A percentile compares a stretch with the other conserved stretches of the same genome.
Conservation (phyloP, 2,329 filamentous ascomycete genomes). For the Fusarium avenaceum region DNA sequence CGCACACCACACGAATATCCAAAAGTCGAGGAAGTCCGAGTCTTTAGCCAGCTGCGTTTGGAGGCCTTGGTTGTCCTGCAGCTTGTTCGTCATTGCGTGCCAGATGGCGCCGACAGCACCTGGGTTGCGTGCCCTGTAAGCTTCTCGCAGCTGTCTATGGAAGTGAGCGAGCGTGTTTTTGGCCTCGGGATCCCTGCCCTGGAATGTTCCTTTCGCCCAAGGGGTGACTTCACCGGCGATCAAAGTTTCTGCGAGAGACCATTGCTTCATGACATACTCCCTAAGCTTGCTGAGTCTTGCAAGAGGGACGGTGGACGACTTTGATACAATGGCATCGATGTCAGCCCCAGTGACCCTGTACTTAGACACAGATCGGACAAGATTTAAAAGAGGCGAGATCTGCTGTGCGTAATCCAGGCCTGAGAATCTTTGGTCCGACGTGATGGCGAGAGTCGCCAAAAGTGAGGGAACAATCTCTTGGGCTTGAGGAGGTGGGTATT, state of each 20-base stretch:
- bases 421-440: constrained; percentile 48
- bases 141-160: constrained; percentile 50
- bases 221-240: constrained; percentile 40
- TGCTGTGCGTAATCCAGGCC: constrained; percentile 21
- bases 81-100: constrained; percentile 49
- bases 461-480: constrained; percentile 51
- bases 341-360: constrained; percentile 35
- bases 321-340: constrained; percentile 39
- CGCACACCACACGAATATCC: constrained; percentile 58
- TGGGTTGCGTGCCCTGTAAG: constrained; percentile 50
- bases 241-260: constrained; percentile 46
- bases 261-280: constrained; percentile 50
- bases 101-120: constrained; percentile 52
- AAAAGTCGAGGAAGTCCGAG: constrained; percentile 57
- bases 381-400: constrained; percentile 51
- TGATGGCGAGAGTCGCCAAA: constrained; percentile 51
- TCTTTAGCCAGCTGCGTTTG: constrained; percentile 51
- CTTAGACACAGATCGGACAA: constrained; percentile 42
- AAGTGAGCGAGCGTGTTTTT: constrained; percentile 34
- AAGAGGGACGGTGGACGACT: constrained; percentile 29
- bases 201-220: constrained; percentile 39
- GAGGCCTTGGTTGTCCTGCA: constrained; percentile 47
- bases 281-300: constrained; percentile 42
- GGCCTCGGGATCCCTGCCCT: constrained; percentile 12
- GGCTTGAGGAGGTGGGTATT: constrained; percentile 47